Conservation (phyloP, 192 early-diverging fungal genomes). For the Allomyces macrogynus region DNA sequence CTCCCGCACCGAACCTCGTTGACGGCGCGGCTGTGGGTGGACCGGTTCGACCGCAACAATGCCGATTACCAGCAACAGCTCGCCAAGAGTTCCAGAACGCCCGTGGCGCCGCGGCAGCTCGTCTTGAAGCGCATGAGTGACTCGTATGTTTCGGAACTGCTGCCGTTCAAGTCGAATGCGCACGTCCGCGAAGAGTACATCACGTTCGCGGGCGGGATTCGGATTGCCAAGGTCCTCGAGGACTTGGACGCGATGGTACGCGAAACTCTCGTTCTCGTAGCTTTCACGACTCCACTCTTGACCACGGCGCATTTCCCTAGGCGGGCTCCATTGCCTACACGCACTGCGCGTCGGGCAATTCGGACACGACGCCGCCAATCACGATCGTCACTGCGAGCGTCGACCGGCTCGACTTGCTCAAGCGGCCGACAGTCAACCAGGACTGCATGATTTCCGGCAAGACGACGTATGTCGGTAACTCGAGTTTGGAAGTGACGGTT, state of each 20-base stretch:
- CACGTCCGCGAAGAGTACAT: constrained; percentile 60
- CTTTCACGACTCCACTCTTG: too few relatives aligned
- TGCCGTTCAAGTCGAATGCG: constrained; percentile 58
- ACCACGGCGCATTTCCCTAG: too few relatives aligned
- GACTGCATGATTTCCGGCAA: constrained; percentile 60
- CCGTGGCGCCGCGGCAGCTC: constrained; percentile 10
- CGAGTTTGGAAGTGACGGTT: constrained; percentile 69
- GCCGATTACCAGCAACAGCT: background rate
- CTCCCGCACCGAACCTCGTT: background rate
- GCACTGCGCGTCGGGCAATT: constrained; percentile 35
- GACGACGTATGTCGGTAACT: constrained; percentile 64
- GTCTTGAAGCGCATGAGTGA: constrained; percentile 40
- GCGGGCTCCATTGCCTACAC: constrained; percentile 59
- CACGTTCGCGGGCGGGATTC: constrained; percentile 47
- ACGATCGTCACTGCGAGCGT: constrained; percentile 73
- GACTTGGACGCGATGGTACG: constrained; percentile 49
- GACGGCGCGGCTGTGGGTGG: background rate
- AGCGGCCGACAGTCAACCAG: constrained; percentile 31
- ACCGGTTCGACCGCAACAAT: constrained; percentile 1
- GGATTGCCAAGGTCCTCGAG: constrained; percentile 71
- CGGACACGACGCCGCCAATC: constrained; percentile 26
- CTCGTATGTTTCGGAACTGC: constrained; percentile 52
- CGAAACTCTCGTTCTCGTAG: too few relatives aligned
- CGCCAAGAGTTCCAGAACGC: background rate
- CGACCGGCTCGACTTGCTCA: constrained; percentile 63